Evolutionary conservation across 345 rosid species (phyloP).

Genomic region (Salix viminalis): DNA sequence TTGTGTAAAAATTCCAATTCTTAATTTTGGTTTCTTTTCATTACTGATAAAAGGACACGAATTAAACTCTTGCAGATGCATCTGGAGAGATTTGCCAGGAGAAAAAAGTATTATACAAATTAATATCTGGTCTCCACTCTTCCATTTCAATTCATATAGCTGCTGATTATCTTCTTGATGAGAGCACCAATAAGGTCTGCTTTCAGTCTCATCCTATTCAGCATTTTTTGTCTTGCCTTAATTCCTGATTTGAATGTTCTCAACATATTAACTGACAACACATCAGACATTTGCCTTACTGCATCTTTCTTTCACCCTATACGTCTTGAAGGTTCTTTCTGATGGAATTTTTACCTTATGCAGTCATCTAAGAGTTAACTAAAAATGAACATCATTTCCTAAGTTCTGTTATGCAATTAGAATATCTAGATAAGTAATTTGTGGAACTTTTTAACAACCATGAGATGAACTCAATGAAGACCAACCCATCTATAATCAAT

Average conservation of each 20-base stretch:
- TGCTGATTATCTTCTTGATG: conserved; percentile 16
- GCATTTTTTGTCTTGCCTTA: background rate
- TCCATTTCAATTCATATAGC: conserved; percentile 77
- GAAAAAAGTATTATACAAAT: conserved; percentile 76
- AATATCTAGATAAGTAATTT: background rate
- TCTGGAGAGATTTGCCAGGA: conserved; percentile 76
- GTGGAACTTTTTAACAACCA: background rate
- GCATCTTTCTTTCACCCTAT: background rate
- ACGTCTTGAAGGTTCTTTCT: background rate
- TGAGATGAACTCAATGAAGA: background rate
- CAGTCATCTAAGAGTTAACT: background rate
- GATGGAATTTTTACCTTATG: background rate
- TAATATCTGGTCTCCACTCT: conserved; percentile 95
- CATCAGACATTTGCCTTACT: background rate
- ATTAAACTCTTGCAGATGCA: conserved; percentile 50
- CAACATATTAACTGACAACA: background rate
- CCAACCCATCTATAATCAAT: background rate
- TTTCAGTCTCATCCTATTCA: background rate
- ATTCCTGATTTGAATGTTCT: background rate
- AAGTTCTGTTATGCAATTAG: background rate
- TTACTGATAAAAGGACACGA: background rate
- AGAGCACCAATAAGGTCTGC: conserved; percentile 54
- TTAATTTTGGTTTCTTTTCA: background rate
- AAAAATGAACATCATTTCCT: background rate
- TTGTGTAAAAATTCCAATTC: background rate